A percentile compares a stretch with the other conserved stretches of the same genome.
Evolutionary conservation across 1,284 basidiomycete genomes (phyloP).

Genomic region (Cutaneotrichosporon cyanovorans): DNA sequence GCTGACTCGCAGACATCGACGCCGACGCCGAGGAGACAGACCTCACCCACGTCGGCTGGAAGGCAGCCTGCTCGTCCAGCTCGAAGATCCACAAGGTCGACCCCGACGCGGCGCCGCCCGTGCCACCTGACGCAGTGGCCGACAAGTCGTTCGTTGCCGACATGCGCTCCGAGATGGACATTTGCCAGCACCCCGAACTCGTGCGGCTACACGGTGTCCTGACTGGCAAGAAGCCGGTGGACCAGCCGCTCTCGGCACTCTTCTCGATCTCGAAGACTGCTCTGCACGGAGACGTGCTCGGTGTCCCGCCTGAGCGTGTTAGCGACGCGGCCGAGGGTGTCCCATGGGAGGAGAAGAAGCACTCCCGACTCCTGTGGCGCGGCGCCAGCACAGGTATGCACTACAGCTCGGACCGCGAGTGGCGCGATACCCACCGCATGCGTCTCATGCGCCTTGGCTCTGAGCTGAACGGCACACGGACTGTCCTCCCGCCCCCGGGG

Average conservation of each 20-base stretch:
- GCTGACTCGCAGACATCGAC: conserved; percentile 19
- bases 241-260: conserved; percentile 26
- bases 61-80: conserved; percentile 19
- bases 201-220: conserved; percentile 34
- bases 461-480: conserved; percentile 1
- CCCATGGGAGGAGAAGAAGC: conserved; percentile 30
- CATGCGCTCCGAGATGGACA: conserved; percentile 29
- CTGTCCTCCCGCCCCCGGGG: conserved; percentile 6
- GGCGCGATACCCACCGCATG: conserved; percentile 35
- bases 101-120: not conserved
- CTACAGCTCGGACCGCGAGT: conserved; percentile 22
- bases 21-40: conserved; percentile 24
- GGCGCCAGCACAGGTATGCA: conserved; percentile 40
- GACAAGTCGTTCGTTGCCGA: conserved; percentile 35
- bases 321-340: conserved; percentile 13
- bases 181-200: conserved; percentile 35
- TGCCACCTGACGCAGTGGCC: not conserved
- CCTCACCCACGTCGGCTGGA: conserved; percentile 23
- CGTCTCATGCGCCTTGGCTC: conserved; percentile 25
- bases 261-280: conserved; percentile 40
- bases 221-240: conserved; percentile 24
- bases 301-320: conserved; percentile 43
- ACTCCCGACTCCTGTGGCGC: conserved; percentile 35
- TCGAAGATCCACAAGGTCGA: not conserved
- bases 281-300: conserved; percentile 40